phyloP scores from a whole-genome alignment of 2,329 filamentous ascomycete genomes.

The Phialophora chinensis region DNA sequence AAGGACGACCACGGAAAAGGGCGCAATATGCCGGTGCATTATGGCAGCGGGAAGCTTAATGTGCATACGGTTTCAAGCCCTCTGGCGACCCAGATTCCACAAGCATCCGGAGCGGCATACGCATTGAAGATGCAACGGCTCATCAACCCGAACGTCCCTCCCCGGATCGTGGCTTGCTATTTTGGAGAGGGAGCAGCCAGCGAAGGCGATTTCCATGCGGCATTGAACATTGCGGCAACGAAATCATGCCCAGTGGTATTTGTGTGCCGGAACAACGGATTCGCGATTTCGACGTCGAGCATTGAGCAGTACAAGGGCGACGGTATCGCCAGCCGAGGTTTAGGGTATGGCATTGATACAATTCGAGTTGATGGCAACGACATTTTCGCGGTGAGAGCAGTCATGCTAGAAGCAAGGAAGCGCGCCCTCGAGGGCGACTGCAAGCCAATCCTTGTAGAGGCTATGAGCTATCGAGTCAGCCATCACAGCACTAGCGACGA shows the following conservation, averaged over 20 bases:
- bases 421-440: conserved; percentile 82
- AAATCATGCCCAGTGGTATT: conserved; percentile 86
- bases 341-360: conserved; percentile 93
- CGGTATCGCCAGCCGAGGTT: conserved; percentile 83
- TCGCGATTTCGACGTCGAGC: conserved; percentile 87
- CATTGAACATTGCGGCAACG: conserved; percentile 88
- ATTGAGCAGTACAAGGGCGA: conserved; percentile 90
- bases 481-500: conserved; percentile 98
- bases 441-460: conserved; percentile 84
- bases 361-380: conserved; percentile 94
- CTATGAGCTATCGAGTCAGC: conserved; percentile 97
- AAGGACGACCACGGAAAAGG: conserved; percentile 77
- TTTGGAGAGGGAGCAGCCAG: conserved; percentile 91
- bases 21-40: conserved; percentile 97
- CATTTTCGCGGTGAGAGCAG: conserved; percentile 84
- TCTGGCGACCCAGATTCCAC: conserved; percentile 85
- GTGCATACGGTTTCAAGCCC: conserved; percentile 91
- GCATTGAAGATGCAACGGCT: conserved; percentile 81
- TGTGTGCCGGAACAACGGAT: conserved; percentile 92
- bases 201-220: conserved; percentile 91
- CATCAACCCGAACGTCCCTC: conserved; percentile 70
- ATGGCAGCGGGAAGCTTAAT: conserved; percentile 75
- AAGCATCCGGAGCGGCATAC: conserved; percentile 85
- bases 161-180: conserved; percentile 78
- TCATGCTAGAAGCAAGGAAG: conserved; percentile 74